A percentile compares a stretch with the other conserved stretches of the same genome.
Conservation (phyloP, 2,329 filamentous ascomycete genomes). For the Cladosporium sp. region DNA sequence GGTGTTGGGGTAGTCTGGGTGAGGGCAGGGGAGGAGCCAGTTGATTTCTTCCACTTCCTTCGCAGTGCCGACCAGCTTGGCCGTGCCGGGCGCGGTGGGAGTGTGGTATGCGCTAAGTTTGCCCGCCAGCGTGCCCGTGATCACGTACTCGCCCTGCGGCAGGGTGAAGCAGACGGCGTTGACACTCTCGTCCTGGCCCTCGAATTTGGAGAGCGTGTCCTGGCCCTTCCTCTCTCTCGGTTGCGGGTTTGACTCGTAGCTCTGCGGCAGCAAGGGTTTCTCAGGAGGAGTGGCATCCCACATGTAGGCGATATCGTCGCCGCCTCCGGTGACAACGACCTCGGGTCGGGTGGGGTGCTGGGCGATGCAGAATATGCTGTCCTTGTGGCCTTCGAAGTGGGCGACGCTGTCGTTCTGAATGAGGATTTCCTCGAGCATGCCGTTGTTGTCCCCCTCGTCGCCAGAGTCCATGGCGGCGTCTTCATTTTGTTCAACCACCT, state of each 20-base stretch:
- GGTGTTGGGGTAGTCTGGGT: slow-evolving; percentile 68
- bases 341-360: slow-evolving; percentile 77
- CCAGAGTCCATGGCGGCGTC: slow-evolving; percentile 79
- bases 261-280: slow-evolving; percentile 66
- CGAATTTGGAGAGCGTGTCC: slow-evolving; percentile 65
- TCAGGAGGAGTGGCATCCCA: slow-evolving; percentile 66
- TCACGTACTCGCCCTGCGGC: slow-evolving; percentile 75
- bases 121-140: slow-evolving; percentile 87
- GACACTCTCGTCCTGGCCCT: slow-evolving; percentile 90
- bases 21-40: slow-evolving; percentile 77
- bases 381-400: slow-evolving; percentile 85
- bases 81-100: slow-evolving; percentile 19
- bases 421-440: slow-evolving; percentile 63
- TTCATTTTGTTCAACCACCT: slow-evolving; percentile 59
- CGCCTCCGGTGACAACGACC: slow-evolving; percentile 83
- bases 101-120: slow-evolving; percentile 57
- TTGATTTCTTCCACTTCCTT: slow-evolving; percentile 95
- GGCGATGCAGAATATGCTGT: slow-evolving; percentile 92
- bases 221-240: slow-evolving; percentile 56
- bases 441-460: slow-evolving; percentile 57
- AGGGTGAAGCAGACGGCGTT: slow-evolving; percentile 82
- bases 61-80: slow-evolving; percentile 67
- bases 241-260: slow-evolving; percentile 65
- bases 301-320: slow-evolving; percentile 81
- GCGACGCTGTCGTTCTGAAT: slow-evolving; percentile 90